Conservation (phyloP, 768 basidiomycete species). For the Collybia sordida region DNA sequence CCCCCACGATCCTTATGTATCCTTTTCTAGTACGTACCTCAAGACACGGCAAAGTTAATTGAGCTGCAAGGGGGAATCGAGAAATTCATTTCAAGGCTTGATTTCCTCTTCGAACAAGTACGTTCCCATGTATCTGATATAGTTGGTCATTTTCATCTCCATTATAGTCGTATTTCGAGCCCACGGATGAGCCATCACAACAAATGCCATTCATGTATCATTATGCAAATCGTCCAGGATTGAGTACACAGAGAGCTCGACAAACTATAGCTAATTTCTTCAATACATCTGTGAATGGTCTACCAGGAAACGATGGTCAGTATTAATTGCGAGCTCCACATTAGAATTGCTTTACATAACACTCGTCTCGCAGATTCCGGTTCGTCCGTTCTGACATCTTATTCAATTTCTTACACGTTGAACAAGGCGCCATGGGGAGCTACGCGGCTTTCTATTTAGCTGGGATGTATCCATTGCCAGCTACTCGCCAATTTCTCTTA, state of each 20-base stretch:
- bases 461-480: constrained; percentile 64
- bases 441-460: constrained; percentile 58
- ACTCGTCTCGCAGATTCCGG: constrained; percentile 18
- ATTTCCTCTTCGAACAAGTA: constrained; percentile 59
- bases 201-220: constrained; percentile 74
- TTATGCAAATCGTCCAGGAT: constrained; percentile 59
- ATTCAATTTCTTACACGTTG: background rate
- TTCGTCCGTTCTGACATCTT: background rate
- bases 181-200: constrained; percentile 63
- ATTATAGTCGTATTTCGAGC: constrained; percentile 46
- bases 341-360: constrained; percentile 19
- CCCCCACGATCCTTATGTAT: background rate
- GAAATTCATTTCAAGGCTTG: constrained; percentile 51
- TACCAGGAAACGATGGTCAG: constrained; percentile 68
- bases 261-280: constrained; percentile 55
- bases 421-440: constrained; percentile 61
- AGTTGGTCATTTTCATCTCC: background rate
- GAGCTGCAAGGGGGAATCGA: constrained; percentile 57
- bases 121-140: background rate
- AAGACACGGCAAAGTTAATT: constrained; percentile 63
- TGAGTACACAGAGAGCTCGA: constrained; percentile 55
- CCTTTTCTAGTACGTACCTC: constrained; percentile 55
- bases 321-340: background rate
- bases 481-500: constrained; percentile 57
- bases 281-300: constrained; percentile 54